Evolutionary conservation across 768 basidiomycete genomes (phyloP), one percentile per base, ranked within the genome.

Genomic region (Russula sp.): DNA sequence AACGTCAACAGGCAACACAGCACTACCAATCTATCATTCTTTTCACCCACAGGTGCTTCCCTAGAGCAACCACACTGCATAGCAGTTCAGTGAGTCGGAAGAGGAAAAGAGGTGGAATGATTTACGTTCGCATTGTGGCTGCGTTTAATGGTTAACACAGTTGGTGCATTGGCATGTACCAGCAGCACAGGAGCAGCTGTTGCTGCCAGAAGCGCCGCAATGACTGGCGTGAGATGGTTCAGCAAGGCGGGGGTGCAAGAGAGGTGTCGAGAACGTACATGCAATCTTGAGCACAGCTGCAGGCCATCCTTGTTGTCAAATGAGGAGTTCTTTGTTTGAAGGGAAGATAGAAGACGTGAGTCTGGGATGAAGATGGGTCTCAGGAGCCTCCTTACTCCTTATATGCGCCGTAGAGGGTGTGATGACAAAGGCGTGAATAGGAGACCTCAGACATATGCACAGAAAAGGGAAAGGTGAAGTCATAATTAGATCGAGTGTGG

Each of bases 71-170:
- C 14, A 49, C 63, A 42, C 44, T 54, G 10, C 28, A 42, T 42
- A 5, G 8, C 5, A 32, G 14, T 11, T 56, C 30, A 32, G 53
- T 36, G 46, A 34, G 6, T 13, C 3, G 36, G n/a, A 18, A 28
- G 16, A 18, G 22, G 36, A 30, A n/a, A 26, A 16, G 13, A 24
- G 26, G 22, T 9, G 7, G 20, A 38, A 18, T 11, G 9, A 34
- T 59, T 60, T 26, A 64, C 63, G 30, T 2, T 26, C 28, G 22
- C 3, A 6, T 13, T 8, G 40, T 51, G 65, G 18, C n/a, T n/a
- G 40, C 24, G 64, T n/a, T n/a, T n/a, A n/a, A n/a, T 66, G 59
- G 44, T 66, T 66, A 20, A 40, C 24, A 24, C 67, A 67, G 60
- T 2, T 34, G 30, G n/a, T 9, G 67, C 67, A 67, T 32, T 24